Percentiles rank a stretch among this genome's conserved stretches.
Evolutionary conservation across 2,329 filamentous ascomycete species (phyloP).

Genomic region (Colletotrichum noveboracense): DNA sequence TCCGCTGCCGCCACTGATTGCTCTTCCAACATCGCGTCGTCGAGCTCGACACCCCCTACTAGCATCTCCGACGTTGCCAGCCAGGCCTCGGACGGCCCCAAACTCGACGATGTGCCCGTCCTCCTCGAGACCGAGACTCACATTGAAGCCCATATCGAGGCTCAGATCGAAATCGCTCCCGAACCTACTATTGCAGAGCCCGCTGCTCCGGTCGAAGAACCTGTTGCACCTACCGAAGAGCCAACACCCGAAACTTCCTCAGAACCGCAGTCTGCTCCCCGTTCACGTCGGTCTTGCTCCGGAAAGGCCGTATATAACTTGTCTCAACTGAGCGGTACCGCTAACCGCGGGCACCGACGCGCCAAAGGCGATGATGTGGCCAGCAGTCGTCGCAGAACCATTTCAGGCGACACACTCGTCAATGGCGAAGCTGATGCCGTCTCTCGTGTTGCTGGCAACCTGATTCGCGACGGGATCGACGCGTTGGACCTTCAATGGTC

Average conservation of each 20-base stretch:
- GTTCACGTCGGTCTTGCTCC: slow-evolving; percentile 60
- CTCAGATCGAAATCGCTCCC: slow-evolving; percentile 11
- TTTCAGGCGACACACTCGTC: slow-evolving; percentile 45
- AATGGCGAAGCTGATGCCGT: slow-evolving; percentile 25
- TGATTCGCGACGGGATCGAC: slow-evolving; percentile 46
- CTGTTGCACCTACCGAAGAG: background rate
- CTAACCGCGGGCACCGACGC: slow-evolving; percentile 62
- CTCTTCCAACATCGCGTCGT: slow-evolving; percentile 59
- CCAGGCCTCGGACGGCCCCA: slow-evolving; percentile 51
- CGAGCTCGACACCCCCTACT: slow-evolving; percentile 69
- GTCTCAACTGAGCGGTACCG: slow-evolving; percentile 65
- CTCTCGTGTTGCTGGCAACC: slow-evolving; percentile 24
- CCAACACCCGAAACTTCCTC: slow-evolving; percentile 3
- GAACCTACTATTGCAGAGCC: background rate
- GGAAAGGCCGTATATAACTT: slow-evolving; percentile 71
- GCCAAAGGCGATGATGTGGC: slow-evolving; percentile 54
- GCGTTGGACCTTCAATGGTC: slow-evolving; percentile 52
- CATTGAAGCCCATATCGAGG: slow-evolving; percentile 8
- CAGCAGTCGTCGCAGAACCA: slow-evolving; percentile 50
- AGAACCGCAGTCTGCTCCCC: slow-evolving; percentile 38
- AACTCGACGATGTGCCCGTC: slow-evolving; percentile 33
- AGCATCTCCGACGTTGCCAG: slow-evolving; percentile 68
- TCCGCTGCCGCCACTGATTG: slow-evolving; percentile 38
- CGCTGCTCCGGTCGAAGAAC: background rate
- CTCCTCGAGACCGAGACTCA: slow-evolving; percentile 19